These are phyloP conservation scores for Magnusiomyces ingens DNA, from an alignment of 1,139 yeast species.

Conservation along the genomic window DNA sequence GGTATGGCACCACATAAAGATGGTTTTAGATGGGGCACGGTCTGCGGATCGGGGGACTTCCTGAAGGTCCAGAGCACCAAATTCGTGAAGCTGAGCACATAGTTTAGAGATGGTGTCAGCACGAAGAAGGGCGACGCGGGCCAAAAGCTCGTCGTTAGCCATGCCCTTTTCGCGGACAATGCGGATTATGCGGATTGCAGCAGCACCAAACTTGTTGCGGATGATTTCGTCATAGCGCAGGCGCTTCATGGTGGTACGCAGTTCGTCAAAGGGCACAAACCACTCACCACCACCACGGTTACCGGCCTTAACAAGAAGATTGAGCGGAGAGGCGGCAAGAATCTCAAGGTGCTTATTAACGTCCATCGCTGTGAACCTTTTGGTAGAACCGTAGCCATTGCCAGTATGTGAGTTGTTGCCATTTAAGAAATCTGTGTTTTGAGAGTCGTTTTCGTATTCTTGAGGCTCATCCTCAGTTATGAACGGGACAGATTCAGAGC, in stretches of 20 bases:
- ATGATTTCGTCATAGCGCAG: constrained; percentile 56
- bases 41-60: constrained; percentile 92
- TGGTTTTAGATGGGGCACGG: constrained; percentile 85
- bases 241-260: constrained; percentile 40
- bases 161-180: constrained; percentile 61
- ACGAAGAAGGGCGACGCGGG: constrained; percentile 66
- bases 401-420: background rate
- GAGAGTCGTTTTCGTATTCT: constrained; percentile 24
- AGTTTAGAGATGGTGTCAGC: constrained; percentile 64
- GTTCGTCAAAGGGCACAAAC: constrained; percentile 35
- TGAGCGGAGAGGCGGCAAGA: constrained; percentile 29
- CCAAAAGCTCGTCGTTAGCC: constrained; percentile 79
- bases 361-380: constrained; percentile 14
- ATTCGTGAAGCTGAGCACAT: constrained; percentile 32
- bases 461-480: background rate
- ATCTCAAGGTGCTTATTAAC: constrained; percentile 42
- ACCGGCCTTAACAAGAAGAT: constrained; percentile 30
- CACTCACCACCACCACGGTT: constrained; percentile 37
- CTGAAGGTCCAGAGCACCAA: constrained; percentile 47
- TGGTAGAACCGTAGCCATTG: background rate
- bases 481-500: background rate
- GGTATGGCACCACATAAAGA: constrained; percentile 71
- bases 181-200: constrained; percentile 58
- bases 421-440: background rate
- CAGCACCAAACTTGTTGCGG: constrained; percentile 39